Evolutionary conservation across 1,139 yeast species (phyloP), one percentile per base, ranked within the genome.

Genomic region (Blastobotrys illinoisensis): DNA sequence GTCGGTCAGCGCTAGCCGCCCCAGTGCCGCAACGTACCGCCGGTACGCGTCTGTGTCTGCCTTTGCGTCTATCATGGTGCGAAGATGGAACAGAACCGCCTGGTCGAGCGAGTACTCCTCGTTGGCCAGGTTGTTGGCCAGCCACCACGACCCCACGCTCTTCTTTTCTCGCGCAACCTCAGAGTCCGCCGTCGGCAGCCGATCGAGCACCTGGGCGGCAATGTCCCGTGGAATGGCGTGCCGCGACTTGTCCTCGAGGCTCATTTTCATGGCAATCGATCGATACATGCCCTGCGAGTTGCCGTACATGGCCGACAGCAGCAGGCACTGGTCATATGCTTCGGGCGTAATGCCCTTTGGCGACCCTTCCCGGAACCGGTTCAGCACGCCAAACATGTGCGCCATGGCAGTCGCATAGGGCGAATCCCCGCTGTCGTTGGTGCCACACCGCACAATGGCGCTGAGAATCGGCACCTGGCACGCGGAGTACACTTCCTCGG

Each of bases 331-430:
- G 49, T 67, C 68, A 7, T 64, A 52, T n/a, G 71, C 67, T 18
- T 58, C 66, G 1, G 58, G 50, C 0, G 62, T 58, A 24, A 69
- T 60, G 1, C 68, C 68, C 9, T 20, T 46, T 0, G 55, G 54
- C 5, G 64, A 53, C 14, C 58, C 52, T 9, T 54, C 53, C 21
- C 54, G 55, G 49, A 68, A 62, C 47, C 73, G 56, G 26, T 60
- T 61, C 50, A 70, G 53, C 5, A 67, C 58, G 3, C 70, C 72
- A 58, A 69, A 68, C 62, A 67, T 60, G 46, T 63, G 66, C 5
- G 71, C 69, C 69, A 68, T 64, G 11, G 67, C 63, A 9, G 52
- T 53, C 55, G 58, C 49, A 55, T 54, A 19, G 60, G 64, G 19
- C 51, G 54, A 40, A 47, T 51, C 20, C 47, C 54, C 54, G 7